Evolutionary conservation across 352 stramenopile species (phyloP), one percentile per base, ranked within the genome.

Genomic region (Vaucheria bursata): DNA sequence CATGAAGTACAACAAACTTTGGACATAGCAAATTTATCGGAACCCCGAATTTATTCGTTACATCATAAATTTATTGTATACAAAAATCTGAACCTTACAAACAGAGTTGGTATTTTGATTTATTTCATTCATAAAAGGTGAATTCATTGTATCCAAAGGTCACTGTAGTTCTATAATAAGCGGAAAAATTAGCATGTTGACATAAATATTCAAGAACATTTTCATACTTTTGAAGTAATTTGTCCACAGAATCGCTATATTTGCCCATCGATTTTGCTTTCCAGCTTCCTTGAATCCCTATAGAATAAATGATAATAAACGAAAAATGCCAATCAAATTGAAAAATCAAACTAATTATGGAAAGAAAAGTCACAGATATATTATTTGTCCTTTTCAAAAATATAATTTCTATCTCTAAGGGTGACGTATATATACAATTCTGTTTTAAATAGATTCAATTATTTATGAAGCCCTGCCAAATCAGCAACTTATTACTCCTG

Each of bases 141-240:
- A n/a, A n/a, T n/a, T n/a, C n/a, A n/a, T n/a, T n/a, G n/a, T n/a
- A n/a, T n/a, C n/a, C n/a, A n/a, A n/a, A n/a, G n/a, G n/a, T n/a
- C n/a, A n/a, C n/a, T n/a, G n/a, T n/a, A n/a, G n/a, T n/a, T n/a
- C n/a, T n/a, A n/a, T n/a, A n/a, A n/a, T n/a, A n/a, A n/a, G n/a
- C n/a, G n/a, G n/a, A n/a, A n/a, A n/a, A n/a, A n/a, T n/a, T n/a
- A n/a, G n/a, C n/a, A n/a, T n/a, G n/a, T n/a, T n/a, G n/a, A n/a
- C n/a, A n/a, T n/a, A n/a, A n/a, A n/a, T n/a, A n/a, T n/a, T n/a
- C n/a, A n/a, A n/a, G n/a, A n/a, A n/a, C n/a, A n/a, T n/a, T n/a
- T n/a, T n/a, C n/a, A n/a, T n/a, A n/a, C n/a, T n/a, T n/a, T 59
- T 59, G 53, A 31, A 68, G 53, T 34, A 68, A 34, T 34, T 68